Conservation (phyloP, 129 eudicot species). For the Chrysanthemum makinoi region DNA sequence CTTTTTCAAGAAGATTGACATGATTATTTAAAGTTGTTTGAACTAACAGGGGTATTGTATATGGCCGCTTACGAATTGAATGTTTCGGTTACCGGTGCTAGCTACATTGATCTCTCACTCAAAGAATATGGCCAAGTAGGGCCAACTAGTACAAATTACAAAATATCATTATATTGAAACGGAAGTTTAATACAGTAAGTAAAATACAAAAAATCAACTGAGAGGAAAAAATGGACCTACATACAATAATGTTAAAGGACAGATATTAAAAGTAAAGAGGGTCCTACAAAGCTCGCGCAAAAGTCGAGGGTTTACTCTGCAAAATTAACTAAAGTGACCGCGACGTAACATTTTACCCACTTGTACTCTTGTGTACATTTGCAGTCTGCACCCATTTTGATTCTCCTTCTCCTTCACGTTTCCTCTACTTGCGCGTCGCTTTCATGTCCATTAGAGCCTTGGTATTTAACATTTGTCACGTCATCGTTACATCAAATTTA, state of each 20-base stretch:
- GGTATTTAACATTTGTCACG: too few species aligned
- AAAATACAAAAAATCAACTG: conserved; percentile 12
- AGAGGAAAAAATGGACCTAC: conserved; percentile 15
- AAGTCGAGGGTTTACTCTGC: conserved; percentile 32
- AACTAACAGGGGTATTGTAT: too few species aligned
- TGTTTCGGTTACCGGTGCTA: too few species aligned
- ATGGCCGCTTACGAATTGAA: too few species aligned
- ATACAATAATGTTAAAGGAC: conserved; percentile 4
- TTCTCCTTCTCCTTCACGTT: conserved; percentile 13
- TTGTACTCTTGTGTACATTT: conserved; percentile 25
- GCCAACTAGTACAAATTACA: too few species aligned
- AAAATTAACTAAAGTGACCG: conserved; percentile 36
- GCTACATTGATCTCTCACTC: too few species aligned
- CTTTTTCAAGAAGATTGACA: too few species aligned
- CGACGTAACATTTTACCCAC: conserved; percentile 26
- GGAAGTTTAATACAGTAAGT: background rate
- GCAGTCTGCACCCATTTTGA: conserved; percentile 9
- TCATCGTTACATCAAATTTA: too few species aligned
- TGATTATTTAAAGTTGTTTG: too few species aligned
- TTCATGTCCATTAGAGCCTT: background rate
- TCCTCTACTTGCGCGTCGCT: background rate
- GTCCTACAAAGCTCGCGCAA: conserved; percentile 20
- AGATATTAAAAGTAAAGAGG: conserved; percentile 6
- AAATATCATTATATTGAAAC: too few species aligned
- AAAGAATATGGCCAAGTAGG: too few species aligned